Evolutionary conservation across 176 grass and related monocot species (phyloP), one percentile per base, ranked within the genome.

Genomic region (Aegilops speltoides): DNA sequence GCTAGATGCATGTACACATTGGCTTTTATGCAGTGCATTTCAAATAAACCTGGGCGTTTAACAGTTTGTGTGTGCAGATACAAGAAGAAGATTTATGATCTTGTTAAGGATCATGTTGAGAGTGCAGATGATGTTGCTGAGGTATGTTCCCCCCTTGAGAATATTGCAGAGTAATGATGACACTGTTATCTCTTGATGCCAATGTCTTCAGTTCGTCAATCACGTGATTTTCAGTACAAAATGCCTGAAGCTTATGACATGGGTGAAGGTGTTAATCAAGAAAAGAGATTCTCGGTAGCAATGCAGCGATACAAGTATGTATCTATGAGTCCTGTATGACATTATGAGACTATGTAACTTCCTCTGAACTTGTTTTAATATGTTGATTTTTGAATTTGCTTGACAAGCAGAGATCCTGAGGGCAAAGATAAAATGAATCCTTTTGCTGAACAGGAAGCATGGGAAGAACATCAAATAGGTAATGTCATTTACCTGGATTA

Each of bases 381-480:
- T 82, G 66, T 28, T 76, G 75, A 74, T 70, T 31, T 68, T 87
- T 46, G 31, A 84, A 61, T 87, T 89, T 82, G 10, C 32, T 50
- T 36, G 29, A 78, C 77, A 68, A 64, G 20, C 65, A 98, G 95
- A 84, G 96, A 95, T 91, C 82, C 91, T 66, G 83, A 87, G 48
- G 96, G 38, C 41, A 91, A 79, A 64, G 96, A 98, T 87, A 98
- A 98, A 84, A 98, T 98, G 96, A 95, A 98, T 70, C 96, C 96
- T 79, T 98, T 98, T 92, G 96, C 96, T 65, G 91, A 98, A 83
- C 96, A 98, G 70, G 96, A 98, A 89, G 96, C 91, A 56, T 95
- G 96, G 96, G 96, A 98, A 86, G 92, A 95, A 46, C 90, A 98
- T 89, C 96, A 98, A 89, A 98, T 95, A 84, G 93, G 96, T 98